Evolutionary conservation across 371 early-diverging fungal genomes (phyloP), one percentile per base, ranked within the genome.

Genomic region (Rhizopus sp.): DNA sequence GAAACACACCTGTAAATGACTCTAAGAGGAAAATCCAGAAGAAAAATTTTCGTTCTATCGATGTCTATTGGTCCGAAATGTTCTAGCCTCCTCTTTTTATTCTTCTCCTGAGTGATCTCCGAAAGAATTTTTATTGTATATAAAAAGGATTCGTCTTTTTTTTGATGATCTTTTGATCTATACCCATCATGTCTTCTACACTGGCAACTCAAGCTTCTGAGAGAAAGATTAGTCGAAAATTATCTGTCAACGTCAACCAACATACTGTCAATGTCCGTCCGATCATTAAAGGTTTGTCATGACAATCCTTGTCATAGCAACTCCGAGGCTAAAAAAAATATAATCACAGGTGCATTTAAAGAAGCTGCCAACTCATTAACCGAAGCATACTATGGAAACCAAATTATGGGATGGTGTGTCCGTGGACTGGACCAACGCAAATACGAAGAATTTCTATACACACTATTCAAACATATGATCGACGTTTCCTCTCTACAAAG

Each of bases 291-390:
- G 75, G 77, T 77, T 23, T 23, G 23, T 23, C 23, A 23, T 23
- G 23, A 15, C 17, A 29, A 1, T 16, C 2, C 41, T 5, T 40
- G 9, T 34, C 13, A 59, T 4, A 50, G 10, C 23, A 23, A 23
- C 23, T 2, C 23, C 23, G 23, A 23, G 23, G 23, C 23, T 23
- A 34, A 59, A 44, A 52, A n/a, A 32, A 32, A 9, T 31, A 30
- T 44, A 39, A n/a, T 32, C 8, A 17, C 59, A 77, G 78, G 78
- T 39, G 78, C 78, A 12, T 71, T 71, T 9, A 71, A 78, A 59
- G 78, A 78, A 66, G 75, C 75, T 7, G 64, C 75, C 7, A 66
- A 69, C 37, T 71, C 78, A 5, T 39, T 78, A 5, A 68, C 73
- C 0, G 78, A 78, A 46, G 73, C 78, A 6, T 73, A 68, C 37